Evolutionary conservation across 2,329 filamentous ascomycete species (phyloP), one percentile per base, ranked within the genome.

Genomic region (Aphanocladium album): DNA sequence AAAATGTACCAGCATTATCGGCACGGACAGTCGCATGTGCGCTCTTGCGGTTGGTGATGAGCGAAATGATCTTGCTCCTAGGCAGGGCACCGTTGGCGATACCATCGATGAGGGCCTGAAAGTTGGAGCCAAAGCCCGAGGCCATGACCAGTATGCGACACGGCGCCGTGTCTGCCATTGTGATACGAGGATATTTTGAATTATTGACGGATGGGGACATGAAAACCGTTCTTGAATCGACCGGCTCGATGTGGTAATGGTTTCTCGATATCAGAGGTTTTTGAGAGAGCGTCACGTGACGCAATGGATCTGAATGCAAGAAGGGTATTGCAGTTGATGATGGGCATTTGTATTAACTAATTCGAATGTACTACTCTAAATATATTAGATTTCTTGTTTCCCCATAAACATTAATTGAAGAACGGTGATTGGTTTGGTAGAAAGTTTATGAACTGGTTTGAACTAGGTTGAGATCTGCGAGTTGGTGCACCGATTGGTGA

Each of bases 111-210:
- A 96, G 80, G 61, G 89, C 89, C 78, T 93, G 89, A 21, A 93
- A 84, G 72, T 93, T 93, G 43, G 87, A 86, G 67, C 90, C 90
- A 65, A 83, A 87, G 73, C 90, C 88, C 54, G 86, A 89, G 72
- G 88, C 88, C 70, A 91, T 83, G 66, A 90, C 84, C 57, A 87
- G 81, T 67, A 90, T 80, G 60, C 82, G 83, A 67, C 77, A 80
- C 41, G 70, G 64, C 50, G 43, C 33, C 17, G 21, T 30, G 14
- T 56, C 56, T 43, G 47, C 37, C 60, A 61, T 61, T 46, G 56
- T 61, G 50, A 14, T n/a, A n/a, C n/a, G n/a, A n/a, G n/a, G n/a
- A 27, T n/a, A 1, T 33, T 41, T 19, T 33, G 19, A 30, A 16
- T 21, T 37, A 6, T 43, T n/a, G n/a, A n/a, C n/a, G n/a, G n/a